A percentile compares a stretch with the other conserved stretches of the same genome.
These are phyloP conservation scores for Ceratobasidium sp. DNA, from an alignment of 1,284 basidiomycete genomes.

Conservation along the genomic window DNA sequence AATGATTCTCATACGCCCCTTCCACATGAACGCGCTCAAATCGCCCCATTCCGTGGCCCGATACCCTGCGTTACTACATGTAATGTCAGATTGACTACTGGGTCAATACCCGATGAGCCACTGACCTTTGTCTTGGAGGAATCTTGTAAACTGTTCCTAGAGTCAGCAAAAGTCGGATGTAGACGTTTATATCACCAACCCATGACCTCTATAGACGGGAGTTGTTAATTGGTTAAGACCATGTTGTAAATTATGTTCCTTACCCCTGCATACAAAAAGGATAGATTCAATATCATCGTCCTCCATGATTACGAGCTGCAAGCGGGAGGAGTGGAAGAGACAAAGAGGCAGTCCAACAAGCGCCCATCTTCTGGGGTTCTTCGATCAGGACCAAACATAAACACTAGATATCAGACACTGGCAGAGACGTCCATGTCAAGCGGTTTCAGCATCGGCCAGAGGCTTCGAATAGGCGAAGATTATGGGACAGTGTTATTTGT, in stretches of 20 bases:
- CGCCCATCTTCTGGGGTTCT: conserved; percentile 8
- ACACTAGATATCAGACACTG: conserved; percentile 1
- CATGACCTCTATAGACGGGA: conserved; percentile 61
- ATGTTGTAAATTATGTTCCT: not conserved
- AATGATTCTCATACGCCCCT: conserved; percentile 84
- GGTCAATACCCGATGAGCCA: no score
- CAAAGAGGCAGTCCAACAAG: not conserved
- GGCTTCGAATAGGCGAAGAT: conserved; percentile 50
- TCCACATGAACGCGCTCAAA: conserved; percentile 83
- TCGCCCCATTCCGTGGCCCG: conserved; percentile 88
- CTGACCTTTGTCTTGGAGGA: conserved; percentile 32
- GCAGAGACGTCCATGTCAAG: not conserved
- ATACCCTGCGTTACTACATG: conserved; percentile 65
- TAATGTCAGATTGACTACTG: not conserved
- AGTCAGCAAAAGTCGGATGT: conserved; percentile 17
- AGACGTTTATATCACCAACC: conserved; percentile 54
- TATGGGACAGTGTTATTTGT: conserved; percentile 75
- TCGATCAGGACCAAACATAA: conserved; percentile 11
- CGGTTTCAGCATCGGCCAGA: not conserved
- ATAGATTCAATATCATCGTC: conserved; percentile 84
- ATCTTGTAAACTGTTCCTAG: conserved; percentile 42
- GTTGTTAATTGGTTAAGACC: not conserved
- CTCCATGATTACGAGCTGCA: conserved; percentile 16
- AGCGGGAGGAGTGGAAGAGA: not conserved
- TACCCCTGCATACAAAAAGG: conserved; percentile 77